Conservation (phyloP, 2,329 filamentous ascomycete species). For the Beauveria bassiana region DNA sequence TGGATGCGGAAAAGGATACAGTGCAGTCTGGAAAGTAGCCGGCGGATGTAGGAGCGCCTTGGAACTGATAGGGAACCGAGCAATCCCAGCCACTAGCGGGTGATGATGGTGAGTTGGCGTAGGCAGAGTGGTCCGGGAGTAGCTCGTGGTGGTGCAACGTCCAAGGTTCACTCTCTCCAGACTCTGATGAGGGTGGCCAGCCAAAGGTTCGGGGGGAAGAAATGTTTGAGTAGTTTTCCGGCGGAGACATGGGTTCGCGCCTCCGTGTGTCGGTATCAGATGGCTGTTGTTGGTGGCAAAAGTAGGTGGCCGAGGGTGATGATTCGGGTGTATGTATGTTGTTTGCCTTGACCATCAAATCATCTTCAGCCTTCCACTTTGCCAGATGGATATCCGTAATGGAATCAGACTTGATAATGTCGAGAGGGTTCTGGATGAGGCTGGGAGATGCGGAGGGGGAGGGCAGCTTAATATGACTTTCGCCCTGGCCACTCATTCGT, state of each 20-base stretch:
- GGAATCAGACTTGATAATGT: background rate
- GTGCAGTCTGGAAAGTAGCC: background rate
- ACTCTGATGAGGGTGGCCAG: background rate
- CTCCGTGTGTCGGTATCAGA: background rate
- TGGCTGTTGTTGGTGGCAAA: background rate
- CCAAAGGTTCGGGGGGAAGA: background rate
- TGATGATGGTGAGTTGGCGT: background rate
- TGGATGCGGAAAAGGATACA: background rate
- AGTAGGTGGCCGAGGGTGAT: background rate
- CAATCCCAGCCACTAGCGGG: background rate
- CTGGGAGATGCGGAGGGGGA: background rate
- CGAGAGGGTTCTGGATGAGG: background rate
- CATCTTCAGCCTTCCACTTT: background rate
- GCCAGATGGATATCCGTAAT: background rate
- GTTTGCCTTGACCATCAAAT: background rate
- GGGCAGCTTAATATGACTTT: slow-evolving; percentile 1
- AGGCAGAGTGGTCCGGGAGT: background rate
- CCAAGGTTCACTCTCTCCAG: slow-evolving; percentile 5
- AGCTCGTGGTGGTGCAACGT: background rate
- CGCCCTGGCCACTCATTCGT: background rate
- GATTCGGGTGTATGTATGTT: background rate
- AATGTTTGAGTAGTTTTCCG: background rate
- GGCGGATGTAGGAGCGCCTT: background rate
- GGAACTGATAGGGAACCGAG: background rate
- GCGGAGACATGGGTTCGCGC: slow-evolving; percentile 7